Evolutionary conservation across 2,329 filamentous ascomycete genomes (phyloP), one percentile per base, ranked within the genome.

Genomic region (Lizonia empirigonia): DNA sequence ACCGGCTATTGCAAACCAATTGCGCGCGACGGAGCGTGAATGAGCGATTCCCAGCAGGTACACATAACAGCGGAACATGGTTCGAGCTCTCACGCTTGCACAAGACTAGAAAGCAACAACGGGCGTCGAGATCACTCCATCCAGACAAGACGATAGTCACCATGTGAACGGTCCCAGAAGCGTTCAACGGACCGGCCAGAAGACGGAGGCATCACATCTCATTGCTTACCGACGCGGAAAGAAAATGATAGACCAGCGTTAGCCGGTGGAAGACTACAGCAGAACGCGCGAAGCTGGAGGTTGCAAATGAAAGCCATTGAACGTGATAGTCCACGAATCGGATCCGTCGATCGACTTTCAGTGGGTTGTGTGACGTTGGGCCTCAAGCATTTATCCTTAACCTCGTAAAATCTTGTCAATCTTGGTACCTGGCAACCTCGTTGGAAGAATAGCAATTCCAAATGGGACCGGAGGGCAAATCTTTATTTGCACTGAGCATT

Each of bases 391-490:
- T 22, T 12, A n/a, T 24, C n/a, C 44, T 27, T 37, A 39, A 27
- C 20, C 18, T 50, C 41, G 51, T 49, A 42, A 46, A 49, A 50
- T 18, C 40, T 30, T 34, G 40, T 45, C 32, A 47, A 37, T 45
- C 41, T 42, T 32, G 46, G 32, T 29, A 41, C 22, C 51, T 45
- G 24, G 32, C 46, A 50, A 38, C 9, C 19, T 41, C 23, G 41
- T 24, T 29, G 40, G n/a, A 42, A 10, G 13, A 38, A 24, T 46
- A 19, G 30, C 41, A 50, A 38, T 44, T 39, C 30, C 19, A 44
- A 19, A 39, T 53, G 50, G 44, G 44, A 53, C 50, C n/a, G 35
- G 32, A 50, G 19, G 26, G 51, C 40, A 54, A 50, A 54, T 54
- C 22, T 35, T 38, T 45, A 46, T 54, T 41, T 38, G 44, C 45